phyloP scores from a whole-genome alignment of 495 filamentous ascomycete genomes.

The Trichoderma orchidacearum region DNA sequence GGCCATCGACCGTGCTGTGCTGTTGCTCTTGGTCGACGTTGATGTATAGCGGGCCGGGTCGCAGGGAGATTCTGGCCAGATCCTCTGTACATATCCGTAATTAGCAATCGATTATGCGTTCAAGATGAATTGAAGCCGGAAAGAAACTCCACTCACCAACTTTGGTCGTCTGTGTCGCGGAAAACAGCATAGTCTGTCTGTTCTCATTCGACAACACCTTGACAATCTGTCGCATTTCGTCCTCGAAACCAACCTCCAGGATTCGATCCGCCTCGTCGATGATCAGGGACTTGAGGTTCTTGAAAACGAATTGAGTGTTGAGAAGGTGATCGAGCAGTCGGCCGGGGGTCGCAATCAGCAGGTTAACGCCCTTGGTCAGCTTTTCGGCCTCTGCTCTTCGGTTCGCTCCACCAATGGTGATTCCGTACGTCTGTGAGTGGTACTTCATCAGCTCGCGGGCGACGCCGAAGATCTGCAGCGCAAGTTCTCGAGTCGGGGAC shows the following conservation, averaged over 20 bases:
- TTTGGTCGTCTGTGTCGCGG: constrained; percentile 95
- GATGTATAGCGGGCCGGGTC: constrained; percentile 88
- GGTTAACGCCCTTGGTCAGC: constrained; percentile 83
- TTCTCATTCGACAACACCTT: constrained; percentile 65
- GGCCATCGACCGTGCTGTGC: constrained; percentile 64
- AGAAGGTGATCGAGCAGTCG: constrained; percentile 88
- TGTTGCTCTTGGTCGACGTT: constrained; percentile 53
- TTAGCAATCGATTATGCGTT: background rate
- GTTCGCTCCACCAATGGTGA: constrained; percentile 93
- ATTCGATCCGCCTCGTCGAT: constrained; percentile 93
- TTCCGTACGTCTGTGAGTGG: constrained; percentile 78
- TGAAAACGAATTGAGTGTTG: constrained; percentile 88
- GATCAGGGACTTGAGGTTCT: constrained; percentile 77
- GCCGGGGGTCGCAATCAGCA: constrained; percentile 87
- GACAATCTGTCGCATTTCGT: constrained; percentile 94
- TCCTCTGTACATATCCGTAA: constrained; percentile 47
- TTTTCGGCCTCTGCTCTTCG: constrained; percentile 86
- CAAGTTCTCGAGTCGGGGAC: constrained; percentile 78
- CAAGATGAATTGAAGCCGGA: background rate
- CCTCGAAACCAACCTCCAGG: constrained; percentile 93
- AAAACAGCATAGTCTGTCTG: constrained; percentile 93
- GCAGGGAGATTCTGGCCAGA: constrained; percentile 81
- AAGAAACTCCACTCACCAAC: constrained; percentile 26
- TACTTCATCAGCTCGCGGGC: constrained; percentile 75
- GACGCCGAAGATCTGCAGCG: constrained; percentile 92